These are phyloP conservation scores for Toxicodendron radicans DNA, from an alignment of 345 rosid genomes.

Conservation along the genomic window DNA sequence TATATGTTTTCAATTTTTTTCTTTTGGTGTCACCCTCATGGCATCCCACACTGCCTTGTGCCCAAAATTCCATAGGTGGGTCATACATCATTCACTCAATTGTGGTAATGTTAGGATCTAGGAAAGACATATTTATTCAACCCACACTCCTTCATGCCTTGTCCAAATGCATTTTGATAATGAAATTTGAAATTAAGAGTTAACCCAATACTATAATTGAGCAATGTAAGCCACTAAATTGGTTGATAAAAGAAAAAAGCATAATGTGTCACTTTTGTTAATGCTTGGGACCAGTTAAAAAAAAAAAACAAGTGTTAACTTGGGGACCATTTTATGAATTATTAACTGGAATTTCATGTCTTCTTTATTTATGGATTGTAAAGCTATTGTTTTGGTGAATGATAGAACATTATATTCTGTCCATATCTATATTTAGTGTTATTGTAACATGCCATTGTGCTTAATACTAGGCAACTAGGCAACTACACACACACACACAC, in stretches of 20 bases:
- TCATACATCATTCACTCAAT: too few species aligned
- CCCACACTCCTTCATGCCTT: too few species aligned
- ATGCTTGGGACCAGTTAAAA: slow-evolving; percentile 29
- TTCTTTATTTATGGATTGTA: background rate
- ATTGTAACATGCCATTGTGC: background rate
- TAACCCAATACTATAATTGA: too few species aligned
- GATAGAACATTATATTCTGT: background rate
- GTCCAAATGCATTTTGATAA: too few species aligned
- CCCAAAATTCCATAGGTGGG: slow-evolving; percentile 27
- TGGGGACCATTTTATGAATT: slow-evolving; percentile 22
- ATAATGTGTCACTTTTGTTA: too few species aligned
- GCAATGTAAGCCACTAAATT: too few species aligned
- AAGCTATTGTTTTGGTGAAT: background rate
- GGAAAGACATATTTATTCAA: background rate
- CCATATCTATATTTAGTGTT: too few species aligned
- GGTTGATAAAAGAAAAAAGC: too few species aligned
- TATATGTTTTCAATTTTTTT: slow-evolving; percentile 6
- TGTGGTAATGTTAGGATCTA: too few species aligned
- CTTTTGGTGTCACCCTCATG: slow-evolving; percentile 10
- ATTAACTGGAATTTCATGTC: background rate
- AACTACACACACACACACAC: too few species aligned
- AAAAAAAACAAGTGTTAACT: background rate
- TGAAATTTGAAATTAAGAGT: too few species aligned
- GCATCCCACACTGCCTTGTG: background rate
- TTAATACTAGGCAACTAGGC: background rate